phyloP scores from a whole-genome alignment of 2,329 filamentous ascomycete genomes.

The Penicillium sp. region DNA sequence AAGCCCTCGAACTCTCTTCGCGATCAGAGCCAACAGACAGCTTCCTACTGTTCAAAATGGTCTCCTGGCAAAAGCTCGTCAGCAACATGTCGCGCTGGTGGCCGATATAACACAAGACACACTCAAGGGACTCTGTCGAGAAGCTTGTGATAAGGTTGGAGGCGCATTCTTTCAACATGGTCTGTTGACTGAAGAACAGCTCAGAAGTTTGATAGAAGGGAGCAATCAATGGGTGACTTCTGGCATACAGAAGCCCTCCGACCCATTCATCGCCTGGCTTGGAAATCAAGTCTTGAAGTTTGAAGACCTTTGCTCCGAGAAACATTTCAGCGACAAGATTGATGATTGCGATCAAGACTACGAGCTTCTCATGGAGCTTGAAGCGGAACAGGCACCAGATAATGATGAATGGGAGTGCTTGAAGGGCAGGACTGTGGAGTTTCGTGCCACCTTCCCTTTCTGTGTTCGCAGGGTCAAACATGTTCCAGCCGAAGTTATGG shows the following conservation, averaged over 20 bases:
- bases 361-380: conserved; percentile 62
- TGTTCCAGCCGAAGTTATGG: conserved; percentile 38
- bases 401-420: conserved; percentile 60
- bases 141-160: conserved; percentile 31
- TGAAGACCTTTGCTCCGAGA: conserved; percentile 45
- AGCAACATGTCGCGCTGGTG: conserved; percentile 47
- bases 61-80: conserved; percentile 41
- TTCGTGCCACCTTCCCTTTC: conserved; percentile 44
- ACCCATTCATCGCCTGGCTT: conserved; percentile 59
- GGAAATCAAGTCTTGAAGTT: conserved; percentile 53
- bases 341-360: conserved; percentile 64
- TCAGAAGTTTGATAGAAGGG: conserved; percentile 58
- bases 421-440: conserved; percentile 46
- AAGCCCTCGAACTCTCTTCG: conserved; percentile 65
- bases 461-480: conserved; percentile 23
- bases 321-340: conserved; percentile 56
- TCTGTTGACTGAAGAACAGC: conserved; percentile 65
- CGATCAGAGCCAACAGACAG: conserved; percentile 51
- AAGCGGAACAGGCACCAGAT: conserved; percentile 56
- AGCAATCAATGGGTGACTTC: conserved; percentile 47
- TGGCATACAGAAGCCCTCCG: conserved; percentile 27
- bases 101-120: conserved; percentile 42
- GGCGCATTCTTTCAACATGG: conserved; percentile 54
- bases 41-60: conserved; percentile 43
- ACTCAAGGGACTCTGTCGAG: conserved; percentile 44